Evolutionary conservation across 108 stramenopile genomes (phyloP).

Genomic region (Fistulifera pelliculosa): DNA sequence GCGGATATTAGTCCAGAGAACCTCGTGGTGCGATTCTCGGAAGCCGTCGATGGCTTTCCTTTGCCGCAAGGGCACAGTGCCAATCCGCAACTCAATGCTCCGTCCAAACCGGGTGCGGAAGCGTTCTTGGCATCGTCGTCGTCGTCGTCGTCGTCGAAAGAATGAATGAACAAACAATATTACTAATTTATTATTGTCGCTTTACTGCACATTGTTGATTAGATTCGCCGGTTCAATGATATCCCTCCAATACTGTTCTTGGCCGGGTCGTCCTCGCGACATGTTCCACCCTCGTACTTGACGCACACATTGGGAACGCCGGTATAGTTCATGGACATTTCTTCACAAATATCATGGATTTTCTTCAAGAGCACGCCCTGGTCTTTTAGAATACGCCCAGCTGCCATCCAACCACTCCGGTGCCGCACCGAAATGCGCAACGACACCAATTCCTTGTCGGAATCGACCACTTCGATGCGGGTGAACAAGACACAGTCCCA

Average conservation of each 20-base stretch:
- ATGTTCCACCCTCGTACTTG: too few species aligned
- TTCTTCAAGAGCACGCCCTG: background rate
- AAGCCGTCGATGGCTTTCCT: slow-evolving; percentile 48
- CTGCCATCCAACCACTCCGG: slow-evolving; percentile 55
- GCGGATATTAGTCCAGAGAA: slow-evolving; percentile 39
- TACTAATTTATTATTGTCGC: too few species aligned
- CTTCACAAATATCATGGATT: background rate
- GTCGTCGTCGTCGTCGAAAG: too few species aligned
- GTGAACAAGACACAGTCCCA: slow-evolving; percentile 49
- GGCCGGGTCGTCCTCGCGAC: too few species aligned
- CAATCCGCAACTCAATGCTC: slow-evolving; percentile 31
- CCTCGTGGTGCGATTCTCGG: slow-evolving; percentile 42
- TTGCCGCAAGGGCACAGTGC: slow-evolving; percentile 40
- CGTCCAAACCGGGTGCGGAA: slow-evolving; percentile 28
- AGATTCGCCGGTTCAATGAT: too few species aligned
- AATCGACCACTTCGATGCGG: slow-evolving; percentile 39
- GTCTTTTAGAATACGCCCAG: slow-evolving; percentile 18
- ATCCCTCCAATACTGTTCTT: too few species aligned
- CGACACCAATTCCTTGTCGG: slow-evolving; percentile 25
- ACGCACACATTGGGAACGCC: too few species aligned
- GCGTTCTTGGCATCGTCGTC: slow-evolving; percentile 17
- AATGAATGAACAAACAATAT: too few species aligned
- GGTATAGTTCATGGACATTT: too few species aligned
- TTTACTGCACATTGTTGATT: too few species aligned
- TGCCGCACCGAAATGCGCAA: slow-evolving; percentile 48